These are phyloP conservation scores for Populus euphratica DNA, from an alignment of 345 rosid genomes.

Conservation along the genomic window DNA sequence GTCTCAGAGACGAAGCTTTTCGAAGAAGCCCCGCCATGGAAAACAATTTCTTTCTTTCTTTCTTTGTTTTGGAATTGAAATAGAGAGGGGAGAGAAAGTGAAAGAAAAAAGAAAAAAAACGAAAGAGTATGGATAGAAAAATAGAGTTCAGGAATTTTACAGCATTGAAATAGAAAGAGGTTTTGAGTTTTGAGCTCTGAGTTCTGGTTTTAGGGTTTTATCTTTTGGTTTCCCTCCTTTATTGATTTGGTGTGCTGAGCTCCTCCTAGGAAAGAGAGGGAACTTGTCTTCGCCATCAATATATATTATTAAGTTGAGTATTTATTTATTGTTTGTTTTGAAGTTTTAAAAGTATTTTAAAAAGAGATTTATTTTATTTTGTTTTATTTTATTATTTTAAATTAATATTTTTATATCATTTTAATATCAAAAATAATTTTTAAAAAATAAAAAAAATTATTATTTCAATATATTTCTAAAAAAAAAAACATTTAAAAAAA, in stretches of 20 bases:
- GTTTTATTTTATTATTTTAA: no score
- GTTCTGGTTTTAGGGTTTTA: constrained; percentile 14
- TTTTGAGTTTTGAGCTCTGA: background rate
- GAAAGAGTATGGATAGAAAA: background rate
- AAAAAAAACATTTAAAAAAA: no score
- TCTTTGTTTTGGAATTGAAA: background rate
- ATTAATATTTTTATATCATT: no score
- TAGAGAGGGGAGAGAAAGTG: background rate
- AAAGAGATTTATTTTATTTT: no score
- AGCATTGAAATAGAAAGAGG: constrained; percentile 17
- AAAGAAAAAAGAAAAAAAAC: background rate
- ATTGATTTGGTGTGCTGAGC: background rate
- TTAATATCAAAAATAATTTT: no score
- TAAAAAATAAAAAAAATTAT: no score
- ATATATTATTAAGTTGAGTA: no score
- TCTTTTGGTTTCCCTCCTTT: constrained; percentile 36
- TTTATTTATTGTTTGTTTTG: no score
- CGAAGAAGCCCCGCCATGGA: constrained; percentile 64
- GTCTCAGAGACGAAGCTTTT: constrained; percentile 39
- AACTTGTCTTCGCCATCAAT: background rate
- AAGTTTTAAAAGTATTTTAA: no score
- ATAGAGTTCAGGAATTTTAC: background rate
- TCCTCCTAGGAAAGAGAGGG: background rate
- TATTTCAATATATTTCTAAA: no score
- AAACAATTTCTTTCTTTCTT: background rate